Base-by-base conservation (phyloP, 2,329 filamentous ascomycete species). In the Ophiostoma piceae region DNA sequence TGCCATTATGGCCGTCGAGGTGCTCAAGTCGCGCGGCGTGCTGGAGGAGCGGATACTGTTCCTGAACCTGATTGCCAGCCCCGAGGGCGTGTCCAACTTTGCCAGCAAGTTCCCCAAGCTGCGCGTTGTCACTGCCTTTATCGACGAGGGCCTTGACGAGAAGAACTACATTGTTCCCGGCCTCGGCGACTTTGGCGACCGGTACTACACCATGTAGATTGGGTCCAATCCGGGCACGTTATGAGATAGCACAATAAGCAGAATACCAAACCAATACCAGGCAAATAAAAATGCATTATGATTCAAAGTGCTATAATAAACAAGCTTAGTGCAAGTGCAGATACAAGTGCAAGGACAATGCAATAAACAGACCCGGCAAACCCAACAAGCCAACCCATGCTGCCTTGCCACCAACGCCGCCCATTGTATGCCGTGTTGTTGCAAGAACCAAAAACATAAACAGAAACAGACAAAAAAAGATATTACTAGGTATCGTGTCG, bases 111-210 rank as follows among this genome's bases (percentile, higher is more conserved):
- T 96, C 77, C 94, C 95, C 54, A 92, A 91, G 76, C 84, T 98
- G 71, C 88, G 94, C 73, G 92, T 99, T 26, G 92, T 99, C 67
- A 98, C 95, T 9, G 92, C 95, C 11, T 99, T 99, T 78, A 90
- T 99, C 76, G 95, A 99, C 78, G 67, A 88, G 82, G 94, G 95
- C n/a, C 83, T 99, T 73, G 91, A 99, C 79, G 94, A 96, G 78
- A 97, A 97, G 84, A 98, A 97, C 79, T 98, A 97, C 79, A 98
- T 98, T 77, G 88, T 96, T 69, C 94, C 94, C 37, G 94, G 94
- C 37, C 84, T 98, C 22, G 94, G 94, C 74, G 94, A 98, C 79
- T 98, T 98, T 79, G 94, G 94, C 71, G 94, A 98, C 79, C 86
- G 94, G 74, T 98, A 95, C 80, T 98, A 97, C 80, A 97, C 94